These are phyloP conservation scores for Daldinia sp. DNA, from an alignment of 2,329 filamentous ascomycete genomes.

Conservation along the genomic window DNA sequence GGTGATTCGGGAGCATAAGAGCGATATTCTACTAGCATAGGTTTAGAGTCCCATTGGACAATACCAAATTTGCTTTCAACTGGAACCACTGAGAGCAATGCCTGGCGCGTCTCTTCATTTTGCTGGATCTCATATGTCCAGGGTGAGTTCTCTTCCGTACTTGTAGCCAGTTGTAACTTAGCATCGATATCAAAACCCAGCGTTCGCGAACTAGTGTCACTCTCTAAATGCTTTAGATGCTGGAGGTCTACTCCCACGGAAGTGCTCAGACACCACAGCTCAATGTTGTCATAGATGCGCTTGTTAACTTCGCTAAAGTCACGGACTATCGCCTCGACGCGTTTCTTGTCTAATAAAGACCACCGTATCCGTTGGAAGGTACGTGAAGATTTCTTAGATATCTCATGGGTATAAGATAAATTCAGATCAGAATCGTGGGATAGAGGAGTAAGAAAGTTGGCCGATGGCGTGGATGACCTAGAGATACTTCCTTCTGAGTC, in stretches of 20 bases:
- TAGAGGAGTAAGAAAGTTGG: no score
- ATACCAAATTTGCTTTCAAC: slow-evolving; percentile 24
- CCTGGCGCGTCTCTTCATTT: background rate
- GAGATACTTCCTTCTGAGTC: no score
- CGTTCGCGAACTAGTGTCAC: slow-evolving; percentile 16
- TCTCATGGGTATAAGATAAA: no score
- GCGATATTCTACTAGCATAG: slow-evolving; percentile 24
- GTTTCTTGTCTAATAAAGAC: slow-evolving; percentile 25
- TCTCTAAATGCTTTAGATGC: slow-evolving; percentile 19
- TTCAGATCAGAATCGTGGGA: no score
- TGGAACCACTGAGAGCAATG: slow-evolving; percentile 13
- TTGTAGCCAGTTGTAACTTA: no score
- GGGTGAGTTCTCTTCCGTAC: no score
- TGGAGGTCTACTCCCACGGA: slow-evolving; percentile 24
- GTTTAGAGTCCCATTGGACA: slow-evolving; percentile 15
- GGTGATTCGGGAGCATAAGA: slow-evolving; percentile 27
- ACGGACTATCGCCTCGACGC: slow-evolving; percentile 22
- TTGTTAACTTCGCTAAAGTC: slow-evolving; percentile 28
- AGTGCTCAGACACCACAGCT: slow-evolving; percentile 25
- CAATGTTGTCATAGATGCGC: slow-evolving; percentile 26
- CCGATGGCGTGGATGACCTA: no score
- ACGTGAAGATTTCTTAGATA: slow-evolving; percentile 15
- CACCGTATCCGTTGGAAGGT: slow-evolving; percentile 24
- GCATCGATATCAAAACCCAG: background rate
- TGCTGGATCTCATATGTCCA: no score